Base-by-base conservation (phyloP, 2,329 filamentous ascomycete species). In the Pestalotiopsis sp. region DNA sequence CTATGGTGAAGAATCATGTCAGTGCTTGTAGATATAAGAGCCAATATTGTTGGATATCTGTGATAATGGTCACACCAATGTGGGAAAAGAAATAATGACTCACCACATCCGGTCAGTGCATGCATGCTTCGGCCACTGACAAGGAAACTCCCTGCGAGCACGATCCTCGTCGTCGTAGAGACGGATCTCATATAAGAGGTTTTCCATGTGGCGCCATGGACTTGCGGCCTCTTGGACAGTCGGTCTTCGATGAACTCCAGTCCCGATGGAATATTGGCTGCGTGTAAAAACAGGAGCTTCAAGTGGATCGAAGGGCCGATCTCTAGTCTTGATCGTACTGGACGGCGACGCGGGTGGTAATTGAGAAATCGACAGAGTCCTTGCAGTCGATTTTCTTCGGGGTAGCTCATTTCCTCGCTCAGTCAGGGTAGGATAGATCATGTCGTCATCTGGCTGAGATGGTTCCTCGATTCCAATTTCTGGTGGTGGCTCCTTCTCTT, bases 151-250 rank as follows among this genome's bases (percentile, higher is more conserved):
- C 4, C 45, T 49, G 12, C 62, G 62, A 7, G 23, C 13, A 11
- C 41, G 25, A 38, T 66, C 64, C 23, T 66, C 64, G 41, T 66
- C 64, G 12, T 66, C 64, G 17, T 66, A 66, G 6, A 66, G 64
- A 31, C 64, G 41, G 7, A 66, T 66, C 17, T 66, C 64, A 31
- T 66, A 66, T 9, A 66, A 20, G 0, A 66, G 49, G 2, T 66
- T 66, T 14, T 57, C 64, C 64, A 66, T 66, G 31, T 66, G 64
- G 3, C 64, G 23, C 64, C 64, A 66, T 4, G 64, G 64, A 20
- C 64, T 66, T 2, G 64, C 52, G 14, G 31, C 64, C 7, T 57
- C 20, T 25, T 66, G 64, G 3, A 58, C 45, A 14, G 52, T 66
- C 17, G 52, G 64, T 27, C 31, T 27, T 13, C 61, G 61, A 23